Percentiles rank a stretch among this genome's conserved stretches.
Evolutionary conservation across 2,329 filamentous ascomycete species (phyloP).

Genomic region (Xylariomycetidae sp.): DNA sequence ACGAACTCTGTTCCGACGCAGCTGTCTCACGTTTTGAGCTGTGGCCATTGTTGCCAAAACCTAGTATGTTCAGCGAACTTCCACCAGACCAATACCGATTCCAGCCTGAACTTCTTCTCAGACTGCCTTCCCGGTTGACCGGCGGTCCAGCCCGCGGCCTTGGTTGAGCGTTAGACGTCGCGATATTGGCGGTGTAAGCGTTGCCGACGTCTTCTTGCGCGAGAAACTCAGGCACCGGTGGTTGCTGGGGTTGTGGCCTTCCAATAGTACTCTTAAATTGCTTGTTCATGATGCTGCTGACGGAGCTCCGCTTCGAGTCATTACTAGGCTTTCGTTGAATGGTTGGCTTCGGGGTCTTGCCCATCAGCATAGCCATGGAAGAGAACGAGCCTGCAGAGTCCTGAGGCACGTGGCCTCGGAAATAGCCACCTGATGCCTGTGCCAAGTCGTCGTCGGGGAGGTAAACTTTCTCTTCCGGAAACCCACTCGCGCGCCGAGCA

Average conservation of each 20-base stretch:
- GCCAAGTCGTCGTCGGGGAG: constrained; percentile 38
- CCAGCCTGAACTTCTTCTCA: constrained; percentile 67
- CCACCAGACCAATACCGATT: constrained; percentile 75
- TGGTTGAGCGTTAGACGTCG: too few species aligned
- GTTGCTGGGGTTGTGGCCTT: constrained; percentile 52
- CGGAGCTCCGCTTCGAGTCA: constrained; percentile 47
- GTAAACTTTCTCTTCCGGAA: constrained; percentile 57
- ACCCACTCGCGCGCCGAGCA: constrained; percentile 36
- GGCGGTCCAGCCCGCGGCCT: constrained; percentile 32
- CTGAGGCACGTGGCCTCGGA: constrained; percentile 48
- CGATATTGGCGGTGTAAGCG: constrained; percentile 17
- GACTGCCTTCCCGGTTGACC: constrained; percentile 33
- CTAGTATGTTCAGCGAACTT: constrained; percentile 62
- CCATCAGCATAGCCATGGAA: constrained; percentile 63
- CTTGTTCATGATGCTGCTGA: constrained; percentile 55
- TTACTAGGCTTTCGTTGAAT: constrained; percentile 52
- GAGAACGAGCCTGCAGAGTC: constrained; percentile 55
- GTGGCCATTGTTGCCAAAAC: constrained; percentile 44
- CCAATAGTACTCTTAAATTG: constrained; percentile 60
- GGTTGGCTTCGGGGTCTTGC: constrained; percentile 47
- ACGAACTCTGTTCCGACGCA: constrained; percentile 52
- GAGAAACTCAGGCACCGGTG: constrained; percentile 23
- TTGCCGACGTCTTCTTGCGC: constrained; percentile 14
- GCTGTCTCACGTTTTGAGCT: constrained; percentile 43
- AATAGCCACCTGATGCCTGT: constrained; percentile 38